A percentile compares a stretch with the other conserved stretches of the same genome.
phyloP scores from a whole-genome alignment of 2,329 filamentous ascomycete species.

The Dryadomyces quercivorus region DNA sequence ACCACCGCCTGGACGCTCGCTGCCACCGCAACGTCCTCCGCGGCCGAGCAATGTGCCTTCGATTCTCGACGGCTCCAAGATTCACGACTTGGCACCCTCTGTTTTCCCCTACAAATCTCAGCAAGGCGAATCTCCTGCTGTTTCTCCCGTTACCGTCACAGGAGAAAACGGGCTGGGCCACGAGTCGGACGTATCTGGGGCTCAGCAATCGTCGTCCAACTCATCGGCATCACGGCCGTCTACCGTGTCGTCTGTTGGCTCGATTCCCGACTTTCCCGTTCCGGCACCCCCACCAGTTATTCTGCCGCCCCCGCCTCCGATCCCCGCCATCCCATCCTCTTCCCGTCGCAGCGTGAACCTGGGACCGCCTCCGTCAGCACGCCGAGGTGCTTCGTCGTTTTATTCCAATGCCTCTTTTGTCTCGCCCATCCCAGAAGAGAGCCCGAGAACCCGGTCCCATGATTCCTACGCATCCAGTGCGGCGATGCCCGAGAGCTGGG shows the following conservation, averaged over 20 bases:
- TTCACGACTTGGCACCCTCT: conserved; percentile 43
- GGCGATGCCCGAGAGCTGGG: conserved; percentile 59
- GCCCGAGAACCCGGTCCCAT: conserved; percentile 42
- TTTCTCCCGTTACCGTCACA: conserved; percentile 10
- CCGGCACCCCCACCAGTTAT: conserved; percentile 21
- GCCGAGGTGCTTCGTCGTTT: conserved; percentile 50
- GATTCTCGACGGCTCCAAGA: conserved; percentile 40
- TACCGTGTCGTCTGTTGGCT: conserved; percentile 39
- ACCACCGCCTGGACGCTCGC: conserved; percentile 35
- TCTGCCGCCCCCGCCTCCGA: conserved; percentile 14
- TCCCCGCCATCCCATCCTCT: conserved; percentile 10
- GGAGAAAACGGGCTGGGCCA: conserved; percentile 23
- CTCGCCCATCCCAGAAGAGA: conserved; percentile 66
- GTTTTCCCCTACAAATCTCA: conserved; percentile 24
- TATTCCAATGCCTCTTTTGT: conserved; percentile 57
- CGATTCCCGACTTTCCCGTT: conserved; percentile 47
- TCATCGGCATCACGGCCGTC: conserved; percentile 40
- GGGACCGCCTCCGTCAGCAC: conserved; percentile 47
- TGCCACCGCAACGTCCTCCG: conserved; percentile 45
- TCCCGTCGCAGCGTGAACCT: conserved; percentile 38
- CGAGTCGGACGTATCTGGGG: conserved; percentile 28
- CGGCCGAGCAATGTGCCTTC: conserved; percentile 49
- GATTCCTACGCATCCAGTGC: conserved; percentile 60
- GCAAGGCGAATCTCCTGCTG: neutral
- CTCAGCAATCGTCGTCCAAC: conserved; percentile 18